phyloP scores from a whole-genome alignment of 108 stramenopile genomes.

The Bacterosira constricta region DNA sequence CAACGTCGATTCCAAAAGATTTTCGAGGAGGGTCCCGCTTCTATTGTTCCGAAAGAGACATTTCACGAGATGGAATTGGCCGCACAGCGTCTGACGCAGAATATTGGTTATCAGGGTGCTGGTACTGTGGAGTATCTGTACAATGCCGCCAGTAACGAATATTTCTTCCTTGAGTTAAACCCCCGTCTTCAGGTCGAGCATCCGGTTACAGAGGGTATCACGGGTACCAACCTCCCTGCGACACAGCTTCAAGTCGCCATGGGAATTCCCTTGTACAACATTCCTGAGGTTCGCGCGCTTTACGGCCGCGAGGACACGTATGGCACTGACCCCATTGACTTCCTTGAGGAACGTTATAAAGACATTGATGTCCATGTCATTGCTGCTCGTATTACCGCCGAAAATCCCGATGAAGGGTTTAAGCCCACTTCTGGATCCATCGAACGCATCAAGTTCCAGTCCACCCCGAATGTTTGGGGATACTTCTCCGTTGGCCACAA shows the following conservation, averaged over 20 bases:
- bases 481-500: conserved; percentile 98
- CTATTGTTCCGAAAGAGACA: conserved; percentile 81
- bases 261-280: conserved; percentile 95
- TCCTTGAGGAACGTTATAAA: conserved; percentile 88
- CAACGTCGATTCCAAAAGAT: conserved; percentile 99
- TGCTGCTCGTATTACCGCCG: conserved; percentile 99
- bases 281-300: conserved; percentile 88
- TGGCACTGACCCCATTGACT: conserved; percentile 87
- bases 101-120: conserved; percentile 96
- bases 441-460: conserved; percentile 98
- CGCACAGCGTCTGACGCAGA: conserved; percentile 93
- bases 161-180: conserved; percentile 98
- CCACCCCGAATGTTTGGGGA: conserved; percentile 96
- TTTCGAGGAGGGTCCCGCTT: conserved; percentile 97
- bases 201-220: conserved; percentile 94
- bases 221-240: conserved; percentile 90
- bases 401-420: conserved; percentile 99
- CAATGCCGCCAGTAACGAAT: conserved; percentile 93
- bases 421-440: conserved; percentile 97
- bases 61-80: conserved; percentile 94
- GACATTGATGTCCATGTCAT: conserved; percentile 90
- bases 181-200: conserved; percentile 99
- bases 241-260: conserved; percentile 97
- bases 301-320: conserved; percentile 84
- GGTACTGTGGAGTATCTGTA: conserved; percentile 99